Evolutionary conservation across 371 early-diverging fungal species (phyloP), one percentile per base, ranked within the genome.

Genomic region (Mortierella sp.): DNA sequence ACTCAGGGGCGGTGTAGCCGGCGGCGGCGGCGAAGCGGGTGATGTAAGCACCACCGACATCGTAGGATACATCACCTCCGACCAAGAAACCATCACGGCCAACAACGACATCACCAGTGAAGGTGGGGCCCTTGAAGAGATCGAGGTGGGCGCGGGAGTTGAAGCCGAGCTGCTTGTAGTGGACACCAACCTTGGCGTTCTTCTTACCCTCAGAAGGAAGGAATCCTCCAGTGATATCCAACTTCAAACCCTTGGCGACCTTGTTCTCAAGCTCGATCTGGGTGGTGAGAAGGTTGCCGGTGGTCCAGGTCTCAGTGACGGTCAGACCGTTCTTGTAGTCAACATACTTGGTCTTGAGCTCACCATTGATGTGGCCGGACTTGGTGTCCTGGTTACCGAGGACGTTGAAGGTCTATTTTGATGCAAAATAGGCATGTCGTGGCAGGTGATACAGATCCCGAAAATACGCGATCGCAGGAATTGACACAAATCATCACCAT

Each of bases 271-370:
- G 90, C 88, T 98, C 98, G 72, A 97, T 88, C 89, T 97, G 93
- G 83, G 93, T 93, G 83, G 94, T 94, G 59, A 98, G 88, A 71
- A 94, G 91, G 90, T 97, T 97, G 86, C 89, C 88, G 77, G 97
- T 96, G 85, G 95, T 96, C 97, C 97, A 97, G 73, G 95, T 88
- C 87, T 96, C 96, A 77, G 98, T 98, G 88, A 97, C 90, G 75
- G 96, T 93, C 55, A 97, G 86, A 84, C 98, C 98, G 77, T 93
- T 94, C 83, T 93, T 86, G 90, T 94, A 95, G 90, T 98, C 96
- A 72, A 92, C 86, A 85, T 96, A 98, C 92, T 98, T 98, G 88
- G 94, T 93, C 93, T 97, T 97, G 83, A 98, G 89, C 84, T 99
- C 98, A 86, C 95, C 95, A 79, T 92, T 91, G 83, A 99, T 97